Percentiles rank a stretch among this genome's conserved stretches.
Conservation (phyloP, 2,329 filamentous ascomycete genomes). For the Beauveria sp. region DNA sequence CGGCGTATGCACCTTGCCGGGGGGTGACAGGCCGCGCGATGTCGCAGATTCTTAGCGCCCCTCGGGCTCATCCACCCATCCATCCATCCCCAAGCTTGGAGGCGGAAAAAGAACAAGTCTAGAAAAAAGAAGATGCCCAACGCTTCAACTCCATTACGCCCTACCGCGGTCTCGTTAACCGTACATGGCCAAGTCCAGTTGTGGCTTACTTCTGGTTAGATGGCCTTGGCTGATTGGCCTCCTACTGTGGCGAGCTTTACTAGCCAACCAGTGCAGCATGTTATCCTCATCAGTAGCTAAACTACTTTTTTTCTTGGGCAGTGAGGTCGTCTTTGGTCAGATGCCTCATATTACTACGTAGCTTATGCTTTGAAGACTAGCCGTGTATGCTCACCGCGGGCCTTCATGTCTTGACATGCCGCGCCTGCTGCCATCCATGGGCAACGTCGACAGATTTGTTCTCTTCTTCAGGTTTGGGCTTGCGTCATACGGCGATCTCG, state of each 20-base stretch:
- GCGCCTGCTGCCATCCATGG: no score
- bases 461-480: not conserved
- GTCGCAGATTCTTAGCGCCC: conserved; percentile 5
- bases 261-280: not conserved
- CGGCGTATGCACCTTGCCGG: not conserved
- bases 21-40: not conserved
- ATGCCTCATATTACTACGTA: no score
- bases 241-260: no score
- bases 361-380: no score
- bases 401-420: no score
- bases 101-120: conserved; percentile 1
- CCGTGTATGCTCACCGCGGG: no score
- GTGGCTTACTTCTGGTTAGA: not conserved
- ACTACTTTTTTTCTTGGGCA: no score
- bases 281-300: not conserved
- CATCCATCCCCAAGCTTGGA: not conserved
- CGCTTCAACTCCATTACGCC: not conserved
- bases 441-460: no score
- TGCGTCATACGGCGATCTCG: not conserved
- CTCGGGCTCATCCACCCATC: not conserved
- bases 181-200: conserved; percentile 4
- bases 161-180: conserved; percentile 10
- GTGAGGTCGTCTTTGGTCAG: no score
- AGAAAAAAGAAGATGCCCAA: not conserved
- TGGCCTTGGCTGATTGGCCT: not conserved